Percentiles rank a stretch among this genome's conserved stretches.
phyloP scores from a whole-genome alignment of 441 rosid species.

The Aquilaria agallochum region DNA sequence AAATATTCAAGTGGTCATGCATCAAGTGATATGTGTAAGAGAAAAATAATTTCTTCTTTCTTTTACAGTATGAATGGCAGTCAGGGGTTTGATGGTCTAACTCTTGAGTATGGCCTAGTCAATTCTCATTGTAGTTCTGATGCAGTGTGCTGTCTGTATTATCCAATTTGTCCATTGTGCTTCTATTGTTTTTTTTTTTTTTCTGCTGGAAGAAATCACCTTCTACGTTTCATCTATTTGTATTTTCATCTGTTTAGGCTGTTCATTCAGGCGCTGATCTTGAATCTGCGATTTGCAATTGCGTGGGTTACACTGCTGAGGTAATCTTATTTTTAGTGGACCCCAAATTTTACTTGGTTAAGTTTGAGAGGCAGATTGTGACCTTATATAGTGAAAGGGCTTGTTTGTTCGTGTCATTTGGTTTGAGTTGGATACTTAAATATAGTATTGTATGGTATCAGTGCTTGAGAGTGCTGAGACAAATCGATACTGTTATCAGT shows the following conservation, averaged over 20 bases:
- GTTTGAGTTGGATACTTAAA: no score
- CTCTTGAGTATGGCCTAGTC: neutral
- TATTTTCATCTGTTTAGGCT: constrained; percentile 31
- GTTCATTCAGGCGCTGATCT: constrained; percentile 78
- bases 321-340: constrained; percentile 12
- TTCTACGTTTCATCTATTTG: constrained; percentile 5
- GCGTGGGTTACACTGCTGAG: constrained; percentile 25
- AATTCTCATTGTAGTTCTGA: neutral
- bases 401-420: no score
- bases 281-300: constrained; percentile 52
- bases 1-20: constrained; percentile 6
- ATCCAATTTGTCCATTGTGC: neutral
- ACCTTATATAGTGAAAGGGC: no score
- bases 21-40: neutral
- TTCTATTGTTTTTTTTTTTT: constrained; percentile 1
- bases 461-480: no score
- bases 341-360: no score
- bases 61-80: no score
- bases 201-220: constrained; percentile 4
- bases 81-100: neutral
- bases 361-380: no score
- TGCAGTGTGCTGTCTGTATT: constrained; percentile 1
- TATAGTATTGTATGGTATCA: no score
- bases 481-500: no score
- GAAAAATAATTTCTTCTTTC: no score